Conservation (phyloP, 176 grass and related monocot genomes). For the Aegilops bicornis region DNA sequence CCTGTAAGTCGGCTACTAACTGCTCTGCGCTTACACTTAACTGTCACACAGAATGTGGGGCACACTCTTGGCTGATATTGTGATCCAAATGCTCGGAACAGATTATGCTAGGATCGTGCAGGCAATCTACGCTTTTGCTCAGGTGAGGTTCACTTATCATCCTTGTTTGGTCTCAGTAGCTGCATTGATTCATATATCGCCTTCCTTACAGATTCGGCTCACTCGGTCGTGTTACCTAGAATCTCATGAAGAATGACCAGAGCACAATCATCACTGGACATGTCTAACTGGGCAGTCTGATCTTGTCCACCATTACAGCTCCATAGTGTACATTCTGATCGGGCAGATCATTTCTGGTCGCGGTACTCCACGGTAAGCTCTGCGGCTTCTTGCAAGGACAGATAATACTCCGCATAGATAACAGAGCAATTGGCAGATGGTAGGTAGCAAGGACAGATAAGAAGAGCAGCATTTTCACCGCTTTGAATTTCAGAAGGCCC, state of each 20-base stretch:
- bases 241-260: slow-evolving; percentile 29
- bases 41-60: slow-evolving; percentile 83
- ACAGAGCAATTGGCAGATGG: neutral
- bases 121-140: slow-evolving; percentile 88
- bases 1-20: neutral
- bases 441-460: slow-evolving; percentile 6
- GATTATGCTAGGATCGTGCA: slow-evolving; percentile 94
- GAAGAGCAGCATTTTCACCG: neutral
- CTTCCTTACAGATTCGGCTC: slow-evolving; percentile 47
- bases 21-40: neutral
- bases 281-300: slow-evolving; percentile 23
- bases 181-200: neutral
- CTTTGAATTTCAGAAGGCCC: neutral
- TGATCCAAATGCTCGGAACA: slow-evolving; percentile 95
- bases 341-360: neutral
- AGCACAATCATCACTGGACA: neutral
- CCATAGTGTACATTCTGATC: slow-evolving; percentile 9
- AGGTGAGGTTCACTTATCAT: slow-evolving; percentile 49
- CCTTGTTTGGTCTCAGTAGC: neutral
- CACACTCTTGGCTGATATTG: slow-evolving; percentile 89
- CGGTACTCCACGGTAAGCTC: neutral
- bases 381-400: neutral
- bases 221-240: slow-evolving; percentile 42
- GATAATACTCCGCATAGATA: neutral
- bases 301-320: neutral